Percentiles rank a stretch among this genome's conserved stretches.
Conservation (phyloP, 2,329 filamentous ascomycete genomes). For the Sclerotinia subarctica region DNA sequence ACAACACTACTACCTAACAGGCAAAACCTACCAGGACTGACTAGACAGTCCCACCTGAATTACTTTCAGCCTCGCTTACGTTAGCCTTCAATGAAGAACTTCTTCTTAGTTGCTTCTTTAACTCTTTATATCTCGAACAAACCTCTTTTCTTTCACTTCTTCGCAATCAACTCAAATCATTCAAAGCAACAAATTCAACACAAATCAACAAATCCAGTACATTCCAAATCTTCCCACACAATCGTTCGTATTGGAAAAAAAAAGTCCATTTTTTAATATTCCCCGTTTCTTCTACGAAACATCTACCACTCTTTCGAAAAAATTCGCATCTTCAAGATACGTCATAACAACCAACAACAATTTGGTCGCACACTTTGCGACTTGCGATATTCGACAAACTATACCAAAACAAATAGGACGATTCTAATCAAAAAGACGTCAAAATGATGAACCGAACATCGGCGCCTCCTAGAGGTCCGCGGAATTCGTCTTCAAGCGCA, state of each 20-base stretch:
- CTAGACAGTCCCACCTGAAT: background rate
- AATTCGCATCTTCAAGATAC: constrained; percentile 12
- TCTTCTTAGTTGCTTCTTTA: background rate
- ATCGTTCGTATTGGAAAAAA: background rate
- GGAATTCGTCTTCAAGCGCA: constrained; percentile 34
- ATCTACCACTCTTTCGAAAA: constrained; percentile 4
- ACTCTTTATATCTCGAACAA: background rate
- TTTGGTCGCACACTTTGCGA: constrained; percentile 8
- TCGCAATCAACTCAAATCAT: background rate
- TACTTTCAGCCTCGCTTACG: constrained; percentile 11
- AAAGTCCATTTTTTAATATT: background rate
- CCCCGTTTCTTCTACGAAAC: background rate
- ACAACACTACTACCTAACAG: background rate
- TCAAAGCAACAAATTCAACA: background rate
- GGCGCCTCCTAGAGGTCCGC: constrained; percentile 33
- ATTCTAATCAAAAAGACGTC: background rate
- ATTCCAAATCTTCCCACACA: background rate
- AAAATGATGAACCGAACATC: constrained; percentile 26
- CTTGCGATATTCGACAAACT: constrained; percentile 1
- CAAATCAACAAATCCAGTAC: background rate
- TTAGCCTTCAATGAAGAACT: background rate
- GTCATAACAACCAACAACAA: background rate
- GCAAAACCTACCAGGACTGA: background rate
- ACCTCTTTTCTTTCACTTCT: constrained; percentile 10
- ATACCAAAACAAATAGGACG: background rate